A percentile compares a stretch with the other conserved stretches of the same genome.
Conservation (phyloP, 2,329 filamentous ascomycete species). For the Drechslerella coelobrocha region DNA sequence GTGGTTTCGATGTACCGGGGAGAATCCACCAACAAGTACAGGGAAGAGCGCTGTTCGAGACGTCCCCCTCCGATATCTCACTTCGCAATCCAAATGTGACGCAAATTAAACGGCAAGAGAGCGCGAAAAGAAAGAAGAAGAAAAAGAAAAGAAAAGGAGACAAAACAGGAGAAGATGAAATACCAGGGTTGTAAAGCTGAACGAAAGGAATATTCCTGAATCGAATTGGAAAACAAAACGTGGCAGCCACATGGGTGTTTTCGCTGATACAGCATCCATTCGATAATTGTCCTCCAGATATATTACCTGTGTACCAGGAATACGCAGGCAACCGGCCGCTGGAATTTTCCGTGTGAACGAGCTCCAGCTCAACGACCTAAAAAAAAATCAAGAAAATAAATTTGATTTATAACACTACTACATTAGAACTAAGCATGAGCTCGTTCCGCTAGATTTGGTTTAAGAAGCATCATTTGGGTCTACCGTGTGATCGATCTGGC, state of each 20-base stretch:
- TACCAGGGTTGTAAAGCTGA: slow-evolving; percentile 1
- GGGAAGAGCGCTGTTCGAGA: not conserved
- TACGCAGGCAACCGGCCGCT: slow-evolving; percentile 29
- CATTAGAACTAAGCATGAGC: no score
- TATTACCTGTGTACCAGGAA: not conserved
- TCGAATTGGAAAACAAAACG: slow-evolving; percentile 18
- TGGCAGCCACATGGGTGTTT: slow-evolving; percentile 33
- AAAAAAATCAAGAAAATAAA: no score
- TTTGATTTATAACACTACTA: no score
- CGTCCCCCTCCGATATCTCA: not conserved
- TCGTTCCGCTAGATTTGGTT: no score
- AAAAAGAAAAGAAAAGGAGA: not conserved
- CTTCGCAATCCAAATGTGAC: not conserved
- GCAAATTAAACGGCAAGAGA: not conserved
- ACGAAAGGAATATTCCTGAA: not conserved
- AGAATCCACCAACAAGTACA: not conserved
- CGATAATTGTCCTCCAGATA: slow-evolving; percentile 9
- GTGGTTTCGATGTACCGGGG: not conserved
- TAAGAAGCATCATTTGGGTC: slow-evolving; percentile 19
- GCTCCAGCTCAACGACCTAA: slow-evolving; percentile 1
- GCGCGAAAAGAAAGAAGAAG: not conserved
- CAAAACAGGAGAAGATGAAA: not conserved
- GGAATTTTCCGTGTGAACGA: slow-evolving; percentile 1
- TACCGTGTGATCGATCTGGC: slow-evolving; percentile 12
- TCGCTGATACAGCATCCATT: slow-evolving; percentile 12